Base-by-base conservation (phyloP, 352 stramenopile species). In the Albugo candida region DNA sequence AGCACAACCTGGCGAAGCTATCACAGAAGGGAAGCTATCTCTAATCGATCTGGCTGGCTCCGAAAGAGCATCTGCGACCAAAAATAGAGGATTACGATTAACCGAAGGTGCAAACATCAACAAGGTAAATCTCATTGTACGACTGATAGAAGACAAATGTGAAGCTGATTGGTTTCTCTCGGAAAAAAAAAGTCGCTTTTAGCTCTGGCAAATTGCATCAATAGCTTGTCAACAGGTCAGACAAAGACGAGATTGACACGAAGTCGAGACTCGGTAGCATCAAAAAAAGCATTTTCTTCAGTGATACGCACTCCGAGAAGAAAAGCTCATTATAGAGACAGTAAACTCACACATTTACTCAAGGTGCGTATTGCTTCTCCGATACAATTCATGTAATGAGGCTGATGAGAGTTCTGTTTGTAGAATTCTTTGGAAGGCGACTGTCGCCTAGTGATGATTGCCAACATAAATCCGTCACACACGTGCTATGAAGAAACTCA, bases 401-500 rank as follows among this genome's bases (percentile, higher is more conserved):
- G 2, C 31, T 1, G 11, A 31, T 19, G 21, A 35, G 19, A 5
- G 5, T 2, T 40, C 4, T 16, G 12, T 35, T 17, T 4, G 18
- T 51, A 75, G 64, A 76, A 87, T 52, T 91, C 72, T 13, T 64
- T 93, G n/a, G 78, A 81, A 45, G 83, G 83, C 11, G 85, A 94
- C 44, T 93, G 80, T 48, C 76, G 83, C 20, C 77, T 86, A 12
- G 72, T 94, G 2, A 94, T 93, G 81, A 93, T 93, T 41, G 79
- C 81, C 17, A 92, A 89, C 40, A 70, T 93, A 34, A 86, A 76
- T 43, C 67, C 69, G 31, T 75, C 81, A 1, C 63, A 79, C 21
- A 61, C 64, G 12, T 78, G 61, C 38, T 94, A 93, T 47, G 81
- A 94, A 44, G 81, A 94, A 52, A 89, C 76, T 1, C 68, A 92